Conservation (phyloP, 1,284 basidiomycete species). For the Ustilago tritici region DNA sequence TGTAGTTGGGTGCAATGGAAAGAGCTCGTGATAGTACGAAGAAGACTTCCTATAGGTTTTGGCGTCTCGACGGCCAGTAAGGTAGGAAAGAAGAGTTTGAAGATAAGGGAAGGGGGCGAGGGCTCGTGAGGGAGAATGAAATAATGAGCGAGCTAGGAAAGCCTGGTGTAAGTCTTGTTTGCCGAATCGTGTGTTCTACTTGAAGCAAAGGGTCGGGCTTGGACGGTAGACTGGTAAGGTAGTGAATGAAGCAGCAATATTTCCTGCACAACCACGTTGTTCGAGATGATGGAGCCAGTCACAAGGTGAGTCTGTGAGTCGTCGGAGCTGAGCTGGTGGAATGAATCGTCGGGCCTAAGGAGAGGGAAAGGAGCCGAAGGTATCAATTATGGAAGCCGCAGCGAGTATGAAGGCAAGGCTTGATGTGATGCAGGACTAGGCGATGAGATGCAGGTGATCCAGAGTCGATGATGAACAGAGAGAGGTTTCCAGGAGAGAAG, state of each 20-base stretch:
- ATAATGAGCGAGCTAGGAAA: background rate
- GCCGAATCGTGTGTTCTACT: background rate
- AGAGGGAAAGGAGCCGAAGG: conserved; percentile 1
- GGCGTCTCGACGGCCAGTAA: background rate
- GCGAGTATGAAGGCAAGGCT: conserved; percentile 10
- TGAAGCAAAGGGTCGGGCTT: background rate
- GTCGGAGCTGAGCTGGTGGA: background rate
- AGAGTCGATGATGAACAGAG: background rate
- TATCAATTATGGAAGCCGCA: background rate
- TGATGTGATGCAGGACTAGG: background rate
- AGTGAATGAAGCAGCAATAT: background rate
- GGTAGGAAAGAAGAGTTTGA: background rate
- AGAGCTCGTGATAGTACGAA: background rate
- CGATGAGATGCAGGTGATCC: background rate
- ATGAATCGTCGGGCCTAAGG: conserved; percentile 3
- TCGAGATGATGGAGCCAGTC: background rate
- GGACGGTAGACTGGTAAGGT: conserved; percentile 40
- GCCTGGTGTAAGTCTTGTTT: conserved; percentile 1
- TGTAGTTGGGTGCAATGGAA: background rate
- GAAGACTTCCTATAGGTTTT: background rate
- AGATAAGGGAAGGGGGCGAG: background rate
- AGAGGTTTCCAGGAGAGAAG: background rate
- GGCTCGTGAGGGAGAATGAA: background rate
- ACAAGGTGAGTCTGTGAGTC: background rate
- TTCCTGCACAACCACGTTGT: conserved; percentile 8